Conservation (phyloP, 2,329 filamentous ascomycete species). For the Fusarium sp. region DNA sequence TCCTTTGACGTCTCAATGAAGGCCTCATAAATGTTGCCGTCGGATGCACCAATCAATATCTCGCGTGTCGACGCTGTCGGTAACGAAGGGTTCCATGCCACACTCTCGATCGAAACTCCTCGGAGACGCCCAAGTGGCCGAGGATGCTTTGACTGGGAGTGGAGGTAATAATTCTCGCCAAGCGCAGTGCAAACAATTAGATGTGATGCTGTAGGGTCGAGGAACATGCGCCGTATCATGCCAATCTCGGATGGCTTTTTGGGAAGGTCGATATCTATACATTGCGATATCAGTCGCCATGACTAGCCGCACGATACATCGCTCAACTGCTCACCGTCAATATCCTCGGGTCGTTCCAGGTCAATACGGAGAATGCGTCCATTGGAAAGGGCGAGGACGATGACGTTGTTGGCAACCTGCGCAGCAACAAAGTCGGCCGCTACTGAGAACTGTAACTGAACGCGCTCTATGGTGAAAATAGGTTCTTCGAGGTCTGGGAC, state of each 20-base stretch:
- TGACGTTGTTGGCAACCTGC: conserved; percentile 96
- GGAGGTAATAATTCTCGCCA: conserved; percentile 97
- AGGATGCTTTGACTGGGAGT: conserved; percentile 91
- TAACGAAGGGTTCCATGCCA: conserved; percentile 94
- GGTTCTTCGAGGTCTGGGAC: conserved; percentile 72
- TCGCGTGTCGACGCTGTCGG: conserved; percentile 95
- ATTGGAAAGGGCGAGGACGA: conserved; percentile 90
- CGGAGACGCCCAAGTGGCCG: conserved; percentile 84
- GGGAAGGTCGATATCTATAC: conserved; percentile 90
- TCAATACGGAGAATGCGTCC: conserved; percentile 94
- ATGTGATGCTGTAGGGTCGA: conserved; percentile 96
- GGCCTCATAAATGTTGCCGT: conserved; percentile 93
- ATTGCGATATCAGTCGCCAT: conserved; percentile 16
- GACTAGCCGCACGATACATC: not conserved
- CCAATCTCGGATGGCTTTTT: conserved; percentile 92
- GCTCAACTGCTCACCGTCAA: conserved; percentile 72
- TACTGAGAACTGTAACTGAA: conserved; percentile 93
- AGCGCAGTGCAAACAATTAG: conserved; percentile 89
- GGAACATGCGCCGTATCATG: conserved; percentile 94
- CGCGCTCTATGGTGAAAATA: conserved; percentile 93
- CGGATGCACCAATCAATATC: conserved; percentile 90
- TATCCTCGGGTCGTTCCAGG: conserved; percentile 91
- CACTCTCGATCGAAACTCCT: conserved; percentile 85
- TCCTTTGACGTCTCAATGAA: conserved; percentile 95
- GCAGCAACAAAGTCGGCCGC: conserved; percentile 96